Evolutionary conservation across 352 stramenopile species (phyloP), one percentile per base, ranked within the genome.

Genomic region (Vaucheria bursata): DNA sequence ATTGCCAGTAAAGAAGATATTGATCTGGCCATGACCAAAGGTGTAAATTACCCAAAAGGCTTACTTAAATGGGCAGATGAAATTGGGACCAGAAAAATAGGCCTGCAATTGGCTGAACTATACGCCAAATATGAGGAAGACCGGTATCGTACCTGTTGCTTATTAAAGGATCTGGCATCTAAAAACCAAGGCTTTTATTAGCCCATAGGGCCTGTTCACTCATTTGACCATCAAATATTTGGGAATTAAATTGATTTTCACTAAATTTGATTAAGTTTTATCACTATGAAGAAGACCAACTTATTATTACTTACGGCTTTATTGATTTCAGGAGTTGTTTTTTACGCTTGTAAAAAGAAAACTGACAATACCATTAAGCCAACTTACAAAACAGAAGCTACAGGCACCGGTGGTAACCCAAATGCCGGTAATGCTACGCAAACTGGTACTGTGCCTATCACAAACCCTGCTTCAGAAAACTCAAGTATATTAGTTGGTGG

Each of bases 401-500:
- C 45, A 18, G 45, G 45, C 18, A 59, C 45, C 18, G 45, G 45
- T 59, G 45, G 45, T 59, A 59, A 59, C 45, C 45, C 45, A 59
- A 59, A 59, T 59, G 45, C 25, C 12, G 45, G 45, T 59, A 59
- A 59, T 25, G 12, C 18, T 18, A 59, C 45, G 25, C 12, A 18
- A 18, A 59, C 45, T 25, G 45, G 45, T 18, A 59, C 45, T 59
- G 45, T 25, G 18, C 18, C 45, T 59, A 18, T 59, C 18, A 59
- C 45, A 59, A 59, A 59, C 25, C 45, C 45, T 25, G 45, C 45
- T 59, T 18, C 45, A 59, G 12, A 59, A 59, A 59, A 59, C 25
- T 59, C 45, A 59, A 59, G 45, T 59, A 18, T 59, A 25, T 59
- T 59, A 59, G 45, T 59, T 59, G 45, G 45, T 59, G 45, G 45